phyloP scores from a whole-genome alignment of 2,329 filamentous ascomycete genomes.

The Chalaropsis ovoidea region DNA sequence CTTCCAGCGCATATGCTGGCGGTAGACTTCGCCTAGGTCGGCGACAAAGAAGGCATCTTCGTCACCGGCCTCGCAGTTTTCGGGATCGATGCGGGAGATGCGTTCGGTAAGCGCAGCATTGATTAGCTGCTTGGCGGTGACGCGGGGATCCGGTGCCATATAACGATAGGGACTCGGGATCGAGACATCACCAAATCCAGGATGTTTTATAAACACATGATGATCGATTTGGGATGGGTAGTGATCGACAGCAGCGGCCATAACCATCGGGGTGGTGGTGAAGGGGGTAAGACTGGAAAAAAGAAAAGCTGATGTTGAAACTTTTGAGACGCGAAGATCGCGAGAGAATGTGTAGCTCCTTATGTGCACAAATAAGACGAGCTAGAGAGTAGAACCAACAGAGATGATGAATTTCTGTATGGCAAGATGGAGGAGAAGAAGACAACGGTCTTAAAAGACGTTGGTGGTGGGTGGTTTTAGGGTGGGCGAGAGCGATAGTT shows the following conservation, averaged over 20 bases:
- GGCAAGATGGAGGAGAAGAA: not conserved
- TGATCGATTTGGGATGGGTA: slow-evolving; percentile 43
- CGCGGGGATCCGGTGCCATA: slow-evolving; percentile 27
- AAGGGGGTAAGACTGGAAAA: slow-evolving; percentile 20
- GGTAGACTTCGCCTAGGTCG: slow-evolving; percentile 95
- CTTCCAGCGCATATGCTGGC: slow-evolving; percentile 98
- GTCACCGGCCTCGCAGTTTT: slow-evolving; percentile 80
- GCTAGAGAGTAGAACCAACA: slow-evolving; percentile 23
- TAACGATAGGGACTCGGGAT: slow-evolving; percentile 11
- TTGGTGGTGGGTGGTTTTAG: slow-evolving; percentile 60
- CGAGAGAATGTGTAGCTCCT: slow-evolving; percentile 20
- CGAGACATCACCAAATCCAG: slow-evolving; percentile 31
- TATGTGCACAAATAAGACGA: slow-evolving; percentile 22
- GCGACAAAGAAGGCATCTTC: slow-evolving; percentile 98
- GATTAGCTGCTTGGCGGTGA: slow-evolving; percentile 65
- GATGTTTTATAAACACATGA: slow-evolving; percentile 41
- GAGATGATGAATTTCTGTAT: slow-evolving; percentile 15
- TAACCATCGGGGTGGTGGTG: slow-evolving; percentile 44
- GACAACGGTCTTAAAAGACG: not conserved
- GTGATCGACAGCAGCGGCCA: slow-evolving; percentile 51
- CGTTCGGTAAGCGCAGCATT: slow-evolving; percentile 77
- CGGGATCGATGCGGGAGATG: slow-evolving; percentile 72
- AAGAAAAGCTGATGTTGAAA: slow-evolving; percentile 13
- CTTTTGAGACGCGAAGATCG: slow-evolving; percentile 14
- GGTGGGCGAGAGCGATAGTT: slow-evolving; percentile 91